These are phyloP conservation scores for Tulasnella sp. DNA, from an alignment of 768 basidiomycete species.

Conservation along the genomic window DNA sequence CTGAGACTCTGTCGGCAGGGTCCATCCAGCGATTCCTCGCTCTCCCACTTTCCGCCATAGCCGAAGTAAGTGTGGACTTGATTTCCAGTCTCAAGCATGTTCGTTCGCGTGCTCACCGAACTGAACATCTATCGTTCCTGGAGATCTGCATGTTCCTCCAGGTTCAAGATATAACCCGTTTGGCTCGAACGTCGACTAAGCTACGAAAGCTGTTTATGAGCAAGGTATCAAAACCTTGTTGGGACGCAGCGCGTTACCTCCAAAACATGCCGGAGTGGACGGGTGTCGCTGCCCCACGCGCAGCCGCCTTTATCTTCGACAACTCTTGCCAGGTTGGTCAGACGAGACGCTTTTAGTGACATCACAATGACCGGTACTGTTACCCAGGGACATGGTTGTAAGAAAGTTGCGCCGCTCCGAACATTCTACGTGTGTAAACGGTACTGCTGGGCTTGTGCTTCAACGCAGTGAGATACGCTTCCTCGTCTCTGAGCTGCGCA, in stretches of 20 bases:
- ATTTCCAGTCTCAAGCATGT: not conserved
- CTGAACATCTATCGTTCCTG: not conserved
- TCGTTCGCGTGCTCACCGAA: not conserved
- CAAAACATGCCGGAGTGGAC: slow-evolving; percentile 14
- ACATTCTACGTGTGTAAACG: not conserved
- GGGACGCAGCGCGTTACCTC: not conserved
- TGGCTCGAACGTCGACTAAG: not conserved
- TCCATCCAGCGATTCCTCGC: not conserved
- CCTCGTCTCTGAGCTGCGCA: not conserved
- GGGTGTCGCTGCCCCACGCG: not conserved
- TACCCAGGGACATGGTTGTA: not conserved
- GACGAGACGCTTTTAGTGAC: not conserved
- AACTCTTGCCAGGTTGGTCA: not conserved
- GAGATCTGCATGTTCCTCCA: not conserved
- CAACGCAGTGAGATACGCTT: not conserved
- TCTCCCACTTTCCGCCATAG: not conserved
- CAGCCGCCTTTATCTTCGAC: not conserved
- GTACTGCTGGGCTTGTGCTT: not conserved
- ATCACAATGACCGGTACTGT: not conserved
- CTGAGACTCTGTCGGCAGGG: not conserved
- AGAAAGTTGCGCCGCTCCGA: not conserved
- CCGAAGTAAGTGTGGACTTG: not conserved
- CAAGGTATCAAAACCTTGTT: not conserved
- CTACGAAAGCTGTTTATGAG: not conserved
- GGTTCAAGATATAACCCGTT: not conserved